Conservation (phyloP, 2,329 filamentous ascomycete genomes). For the Trichoderma citrinoviride region DNA sequence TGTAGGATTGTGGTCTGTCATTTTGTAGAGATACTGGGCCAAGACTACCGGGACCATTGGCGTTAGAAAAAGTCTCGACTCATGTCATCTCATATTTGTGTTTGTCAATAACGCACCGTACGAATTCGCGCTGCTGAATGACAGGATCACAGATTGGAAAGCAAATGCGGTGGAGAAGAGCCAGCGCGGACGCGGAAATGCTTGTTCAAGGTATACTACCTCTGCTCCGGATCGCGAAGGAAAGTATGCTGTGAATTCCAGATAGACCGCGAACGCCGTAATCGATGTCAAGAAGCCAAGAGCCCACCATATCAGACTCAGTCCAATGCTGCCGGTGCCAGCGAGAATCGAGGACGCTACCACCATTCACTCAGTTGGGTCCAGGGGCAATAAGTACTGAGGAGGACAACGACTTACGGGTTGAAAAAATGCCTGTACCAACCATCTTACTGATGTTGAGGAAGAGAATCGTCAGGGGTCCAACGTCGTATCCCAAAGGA, state of each 20-base stretch:
- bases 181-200: slow-evolving; percentile 61
- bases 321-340: slow-evolving; percentile 60
- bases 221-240: slow-evolving; percentile 64
- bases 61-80: not conserved
- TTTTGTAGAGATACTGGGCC: slow-evolving; percentile 61
- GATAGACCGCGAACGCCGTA: slow-evolving; percentile 56
- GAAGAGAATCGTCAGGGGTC: slow-evolving; percentile 55
- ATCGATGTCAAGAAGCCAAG: slow-evolving; percentile 59
- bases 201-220: slow-evolving; percentile 67
- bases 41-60: slow-evolving; percentile 43
- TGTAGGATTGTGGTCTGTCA: slow-evolving; percentile 48
- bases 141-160: slow-evolving; percentile 60
- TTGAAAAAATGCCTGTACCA: slow-evolving; percentile 63
- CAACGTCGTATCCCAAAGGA: slow-evolving; percentile 59
- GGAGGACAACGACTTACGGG: slow-evolving; percentile 45
- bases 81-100: too few relatives aligned
- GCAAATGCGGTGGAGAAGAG: slow-evolving; percentile 65
- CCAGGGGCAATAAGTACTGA: not conserved
- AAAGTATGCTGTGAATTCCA: slow-evolving; percentile 64
- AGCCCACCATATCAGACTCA: slow-evolving; percentile 62
- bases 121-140: slow-evolving; percentile 64
- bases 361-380: not conserved
- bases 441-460: slow-evolving; percentile 63
- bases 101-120: slow-evolving; percentile 40
- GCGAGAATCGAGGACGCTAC: slow-evolving; percentile 57